These are phyloP conservation scores for Scleroderma bovista DNA, from an alignment of 768 basidiomycete genomes.

Conservation along the genomic window DNA sequence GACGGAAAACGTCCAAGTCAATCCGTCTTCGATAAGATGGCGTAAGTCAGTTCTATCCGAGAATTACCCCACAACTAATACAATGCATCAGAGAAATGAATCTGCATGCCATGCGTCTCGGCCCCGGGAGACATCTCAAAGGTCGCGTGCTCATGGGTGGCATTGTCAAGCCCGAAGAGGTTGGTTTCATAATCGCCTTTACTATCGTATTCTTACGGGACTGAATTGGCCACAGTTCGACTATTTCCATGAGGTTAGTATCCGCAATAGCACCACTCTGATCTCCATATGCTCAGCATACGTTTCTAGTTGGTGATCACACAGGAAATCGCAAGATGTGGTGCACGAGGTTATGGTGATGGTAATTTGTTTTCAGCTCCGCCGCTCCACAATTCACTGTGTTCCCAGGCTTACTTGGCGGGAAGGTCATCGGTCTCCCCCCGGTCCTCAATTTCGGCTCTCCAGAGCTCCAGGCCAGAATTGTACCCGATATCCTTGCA, in stretches of 20 bases:
- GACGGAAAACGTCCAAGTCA: constrained; percentile 86
- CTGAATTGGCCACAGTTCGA: constrained; percentile 41
- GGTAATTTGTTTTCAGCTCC: constrained; percentile 28
- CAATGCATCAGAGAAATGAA: constrained; percentile 48
- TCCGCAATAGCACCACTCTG: constrained; percentile 17
- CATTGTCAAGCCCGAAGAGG: constrained; percentile 70
- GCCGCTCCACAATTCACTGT: neutral
- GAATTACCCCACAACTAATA: neutral
- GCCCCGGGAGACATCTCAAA: constrained; percentile 82
- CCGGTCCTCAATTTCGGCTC: constrained; percentile 66
- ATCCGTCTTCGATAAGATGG: constrained; percentile 75
- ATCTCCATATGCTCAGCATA: neutral
- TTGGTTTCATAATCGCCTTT: constrained; percentile 21
- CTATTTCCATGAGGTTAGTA: constrained; percentile 65
- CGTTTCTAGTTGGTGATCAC: constrained; percentile 49
- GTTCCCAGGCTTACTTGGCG: constrained; percentile 39
- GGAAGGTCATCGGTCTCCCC: constrained; percentile 65
- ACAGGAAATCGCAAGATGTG: constrained; percentile 54
- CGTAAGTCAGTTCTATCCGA: constrained; percentile 37
- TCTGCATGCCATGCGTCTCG: constrained; percentile 86
- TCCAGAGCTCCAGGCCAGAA: constrained; percentile 43
- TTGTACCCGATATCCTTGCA: constrained; percentile 46
- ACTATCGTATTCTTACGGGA: constrained; percentile 1
- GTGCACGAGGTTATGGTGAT: constrained; percentile 62
- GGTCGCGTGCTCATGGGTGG: constrained; percentile 73